These are phyloP conservation scores for Knoxia roxburghii DNA, from an alignment of 257 asterid genomes.

Conservation along the genomic window DNA sequence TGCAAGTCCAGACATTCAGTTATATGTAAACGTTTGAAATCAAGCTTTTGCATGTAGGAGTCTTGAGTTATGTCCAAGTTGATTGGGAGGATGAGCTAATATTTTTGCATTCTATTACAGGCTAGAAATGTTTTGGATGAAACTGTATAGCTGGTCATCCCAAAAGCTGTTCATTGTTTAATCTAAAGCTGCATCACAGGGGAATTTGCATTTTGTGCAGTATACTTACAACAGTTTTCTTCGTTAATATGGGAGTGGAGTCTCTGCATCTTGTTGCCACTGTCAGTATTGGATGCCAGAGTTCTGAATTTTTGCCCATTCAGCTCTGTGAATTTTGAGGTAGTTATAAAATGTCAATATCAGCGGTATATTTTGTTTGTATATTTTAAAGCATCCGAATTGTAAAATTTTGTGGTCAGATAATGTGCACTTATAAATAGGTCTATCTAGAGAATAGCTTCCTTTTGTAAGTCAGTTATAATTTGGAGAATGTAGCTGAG, in stretches of 20 bases:
- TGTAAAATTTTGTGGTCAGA: constrained; percentile 15
- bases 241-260: neutral
- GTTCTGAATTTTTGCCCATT: neutral
- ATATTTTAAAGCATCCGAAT: constrained; percentile 6
- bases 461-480: neutral
- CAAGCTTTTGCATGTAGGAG: too few relatives aligned
- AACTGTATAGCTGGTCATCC: constrained; percentile 14
- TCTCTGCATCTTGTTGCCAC: neutral
- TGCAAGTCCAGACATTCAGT: neutral
- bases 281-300: neutral
- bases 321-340: constrained; percentile 12
- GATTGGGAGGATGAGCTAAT: neutral
- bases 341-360: constrained; percentile 4
- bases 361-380: neutral
- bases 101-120: neutral
- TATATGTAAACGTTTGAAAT: too few relatives aligned
- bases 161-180: constrained; percentile 9
- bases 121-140: constrained; percentile 6
- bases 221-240: constrained; percentile 2
- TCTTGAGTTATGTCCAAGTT: neutral
- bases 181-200: neutral
- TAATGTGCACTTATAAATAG: neutral
- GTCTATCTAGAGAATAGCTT: neutral
- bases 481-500: neutral
- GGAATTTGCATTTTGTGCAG: constrained; percentile 1